Percentiles rank a stretch among this genome's conserved stretches.
Evolutionary conservation across 1,139 yeast genomes (phyloP).

Genomic region (Zygotorulaspora mrakii): DNA sequence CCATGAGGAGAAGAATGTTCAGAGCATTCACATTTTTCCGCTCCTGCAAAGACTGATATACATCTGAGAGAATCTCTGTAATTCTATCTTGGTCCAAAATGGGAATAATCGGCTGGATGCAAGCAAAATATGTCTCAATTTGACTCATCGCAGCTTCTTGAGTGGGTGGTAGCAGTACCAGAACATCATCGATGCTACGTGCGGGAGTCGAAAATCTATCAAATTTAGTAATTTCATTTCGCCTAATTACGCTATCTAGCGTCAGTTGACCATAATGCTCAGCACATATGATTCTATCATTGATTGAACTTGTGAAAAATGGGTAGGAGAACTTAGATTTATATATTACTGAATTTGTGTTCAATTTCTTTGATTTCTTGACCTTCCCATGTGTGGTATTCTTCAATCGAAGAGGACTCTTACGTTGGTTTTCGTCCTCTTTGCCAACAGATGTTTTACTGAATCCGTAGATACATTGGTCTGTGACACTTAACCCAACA

Average conservation of each 20-base stretch:
- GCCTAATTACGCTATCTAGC: constrained; percentile 13
- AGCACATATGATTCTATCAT: constrained; percentile 21
- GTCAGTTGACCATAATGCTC: constrained; percentile 12
- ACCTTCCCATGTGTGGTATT: constrained; percentile 7
- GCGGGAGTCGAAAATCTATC: constrained; percentile 12
- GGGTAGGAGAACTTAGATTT: constrained; percentile 27
- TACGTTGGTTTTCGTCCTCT: not conserved
- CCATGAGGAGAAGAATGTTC: constrained; percentile 19
- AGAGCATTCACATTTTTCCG: constrained; percentile 11
- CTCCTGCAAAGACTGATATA: constrained; percentile 12
- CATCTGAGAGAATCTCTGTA: constrained; percentile 5
- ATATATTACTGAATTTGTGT: constrained; percentile 14
- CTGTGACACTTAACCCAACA: constrained; percentile 6
- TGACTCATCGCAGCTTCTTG: constrained; percentile 17
- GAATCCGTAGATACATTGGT: constrained; percentile 26
- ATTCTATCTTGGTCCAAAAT: constrained; percentile 17
- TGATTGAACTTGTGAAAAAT: constrained; percentile 25
- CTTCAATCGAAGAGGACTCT: not conserved
- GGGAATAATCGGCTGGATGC: constrained; percentile 30
- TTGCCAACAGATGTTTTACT: constrained; percentile 4
- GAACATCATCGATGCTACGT: constrained; percentile 19
- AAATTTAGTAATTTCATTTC: constrained; percentile 26
- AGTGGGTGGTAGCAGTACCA: constrained; percentile 20
- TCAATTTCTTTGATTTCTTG: constrained; percentile 10
- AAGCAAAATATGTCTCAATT: constrained; percentile 22